These are phyloP conservation scores for Acacia melanoxylon DNA, from an alignment of 306 rosid genomes.

Conservation along the genomic window DNA sequence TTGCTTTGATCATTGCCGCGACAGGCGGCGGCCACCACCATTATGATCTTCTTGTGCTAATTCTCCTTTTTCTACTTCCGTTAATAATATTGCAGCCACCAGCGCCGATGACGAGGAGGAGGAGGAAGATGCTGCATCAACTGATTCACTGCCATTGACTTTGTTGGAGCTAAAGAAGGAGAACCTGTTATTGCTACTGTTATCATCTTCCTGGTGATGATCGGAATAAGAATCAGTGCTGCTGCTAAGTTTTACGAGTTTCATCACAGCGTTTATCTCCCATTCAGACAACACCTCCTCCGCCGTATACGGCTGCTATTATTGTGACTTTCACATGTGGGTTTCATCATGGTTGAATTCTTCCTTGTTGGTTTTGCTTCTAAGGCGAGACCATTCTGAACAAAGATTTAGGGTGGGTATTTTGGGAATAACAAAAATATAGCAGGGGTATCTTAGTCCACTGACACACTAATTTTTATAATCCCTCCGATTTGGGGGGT, in stretches of 20 bases:
- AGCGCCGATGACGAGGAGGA: background rate
- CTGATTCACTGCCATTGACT: background rate
- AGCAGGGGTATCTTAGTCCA: no score
- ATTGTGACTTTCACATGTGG: background rate
- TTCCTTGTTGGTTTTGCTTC: background rate
- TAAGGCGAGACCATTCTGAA: background rate
- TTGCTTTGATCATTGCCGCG: background rate
- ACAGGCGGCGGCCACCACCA: background rate
- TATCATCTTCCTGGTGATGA: background rate
- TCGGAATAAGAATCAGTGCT: slow-evolving; percentile 10
- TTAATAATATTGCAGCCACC: background rate
- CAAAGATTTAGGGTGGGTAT: no score
- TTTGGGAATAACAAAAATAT: no score
- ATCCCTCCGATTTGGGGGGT: no score
- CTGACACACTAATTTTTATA: no score
- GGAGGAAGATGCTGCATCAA: background rate
- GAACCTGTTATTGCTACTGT: background rate
- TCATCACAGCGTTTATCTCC: slow-evolving; percentile 47
- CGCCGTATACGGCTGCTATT: background rate
- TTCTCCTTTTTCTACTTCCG: background rate
- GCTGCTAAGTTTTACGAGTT: slow-evolving; percentile 48
- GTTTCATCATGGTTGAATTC: background rate
- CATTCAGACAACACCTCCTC: slow-evolving; percentile 7
- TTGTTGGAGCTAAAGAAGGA: background rate
- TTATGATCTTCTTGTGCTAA: slow-evolving; percentile 28